A percentile compares a stretch with the other conserved stretches of the same genome.
These are phyloP conservation scores for Xylariaceae sp. DNA, from an alignment of 2,329 filamentous ascomycete species.

Conservation along the genomic window DNA sequence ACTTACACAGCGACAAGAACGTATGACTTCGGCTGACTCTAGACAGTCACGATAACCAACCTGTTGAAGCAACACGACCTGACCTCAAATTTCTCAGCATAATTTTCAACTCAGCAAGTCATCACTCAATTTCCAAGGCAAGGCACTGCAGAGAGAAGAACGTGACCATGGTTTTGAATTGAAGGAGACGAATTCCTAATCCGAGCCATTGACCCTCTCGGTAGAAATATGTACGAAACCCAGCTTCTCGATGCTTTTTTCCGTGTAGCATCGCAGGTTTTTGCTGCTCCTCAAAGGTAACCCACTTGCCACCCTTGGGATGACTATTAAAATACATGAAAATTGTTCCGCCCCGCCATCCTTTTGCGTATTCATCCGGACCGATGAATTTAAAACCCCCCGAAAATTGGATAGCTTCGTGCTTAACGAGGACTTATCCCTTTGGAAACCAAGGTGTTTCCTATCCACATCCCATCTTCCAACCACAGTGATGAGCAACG, in stretches of 20 bases:
- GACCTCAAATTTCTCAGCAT: no score
- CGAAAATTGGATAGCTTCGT: slow-evolving; percentile 3
- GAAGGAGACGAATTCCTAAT: slow-evolving; percentile 1
- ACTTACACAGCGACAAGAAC: no score
- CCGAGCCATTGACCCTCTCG: slow-evolving; percentile 1
- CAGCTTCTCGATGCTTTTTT: background rate
- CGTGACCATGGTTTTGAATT: slow-evolving; percentile 2
- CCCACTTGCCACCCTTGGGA: slow-evolving; percentile 1
- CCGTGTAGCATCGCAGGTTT: background rate
- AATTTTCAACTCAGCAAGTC: no score
- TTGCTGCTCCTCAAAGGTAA: background rate
- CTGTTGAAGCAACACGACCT: background rate
- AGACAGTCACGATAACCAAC: background rate
- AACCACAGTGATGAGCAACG: slow-evolving; percentile 17
- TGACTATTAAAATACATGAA: slow-evolving; percentile 17
- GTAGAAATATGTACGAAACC: slow-evolving; percentile 7
- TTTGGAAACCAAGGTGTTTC: slow-evolving; percentile 12
- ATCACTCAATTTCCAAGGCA: background rate
- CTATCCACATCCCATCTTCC: slow-evolving; percentile 11
- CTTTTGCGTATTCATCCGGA: background rate
- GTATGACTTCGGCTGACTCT: no score
- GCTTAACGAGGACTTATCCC: background rate
- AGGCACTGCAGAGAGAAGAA: background rate
- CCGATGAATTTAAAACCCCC: no score
- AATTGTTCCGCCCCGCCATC: background rate